Base-by-base conservation (phyloP, 352 stramenopile species). In the Globisporangium spinosum region DNA sequence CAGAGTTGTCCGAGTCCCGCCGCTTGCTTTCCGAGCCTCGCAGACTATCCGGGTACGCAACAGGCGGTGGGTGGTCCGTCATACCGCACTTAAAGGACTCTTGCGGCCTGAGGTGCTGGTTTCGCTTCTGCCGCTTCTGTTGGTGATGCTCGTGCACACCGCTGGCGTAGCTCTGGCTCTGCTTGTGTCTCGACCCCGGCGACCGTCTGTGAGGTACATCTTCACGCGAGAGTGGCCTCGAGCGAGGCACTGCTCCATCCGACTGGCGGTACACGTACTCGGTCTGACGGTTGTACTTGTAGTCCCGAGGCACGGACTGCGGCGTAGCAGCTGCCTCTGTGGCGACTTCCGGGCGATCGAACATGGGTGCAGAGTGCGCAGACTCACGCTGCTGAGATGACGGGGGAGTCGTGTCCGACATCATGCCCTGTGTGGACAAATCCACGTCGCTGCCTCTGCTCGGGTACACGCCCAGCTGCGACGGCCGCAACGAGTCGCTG, bases 1-100 rank as follows among this genome's bases (percentile, higher is more conserved):
- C 75, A 0, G 83, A 93, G 58, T 83, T 89, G 27, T 68, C 77
- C 1, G 82, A 93, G 57, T 80, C 69, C 32, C 40, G 74, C 3
- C 59, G 69, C 25, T 64, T 70, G 22, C 64, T 69, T 35, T 65
- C 68, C 9, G 53, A 71, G 10, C 62, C 72, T 17, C 58, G 43
- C n/a, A 62, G n/a, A 64, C 54, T 67, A 43, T 60, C n/a, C 47
- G 56, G 35, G 62, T 64, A 62, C 35, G 17, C 35, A 15, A 43
- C 35, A 5, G 63, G 17, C 13, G 59, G 53, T 17, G 6, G 29
- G 2, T 27, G 61, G 8, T 58, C 59, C 9, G 27, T 43, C 68
- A 13, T 49, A 35, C 20, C 66, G 60, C 49, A 73, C 17, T 82
- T 72, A 54, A 77, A 73, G 47, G 74, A 49, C 23, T 67, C 68